These are phyloP conservation scores for Asterella californica DNA, from an alignment of 225 moss, liverwort and hornwort genomes.

Conservation along the genomic window DNA sequence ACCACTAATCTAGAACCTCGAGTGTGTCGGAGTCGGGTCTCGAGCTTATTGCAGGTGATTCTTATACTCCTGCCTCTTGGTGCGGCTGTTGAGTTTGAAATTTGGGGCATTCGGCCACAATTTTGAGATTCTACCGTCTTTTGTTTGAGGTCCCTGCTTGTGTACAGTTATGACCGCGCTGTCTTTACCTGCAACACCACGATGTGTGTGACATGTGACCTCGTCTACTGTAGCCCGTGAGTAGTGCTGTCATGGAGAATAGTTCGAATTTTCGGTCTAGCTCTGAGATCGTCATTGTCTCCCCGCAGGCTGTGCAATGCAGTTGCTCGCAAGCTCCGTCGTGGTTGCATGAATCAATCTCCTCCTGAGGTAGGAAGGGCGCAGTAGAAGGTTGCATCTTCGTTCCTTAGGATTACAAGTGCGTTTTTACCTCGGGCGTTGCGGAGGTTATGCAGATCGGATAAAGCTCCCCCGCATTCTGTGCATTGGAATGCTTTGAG, in stretches of 20 bases:
- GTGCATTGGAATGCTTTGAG: neutral
- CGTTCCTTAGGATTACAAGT: neutral
- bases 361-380: neutral
- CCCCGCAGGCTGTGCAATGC: neutral
- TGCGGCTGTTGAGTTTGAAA: neutral
- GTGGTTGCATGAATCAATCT: neutral
- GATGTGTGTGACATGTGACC: neutral
- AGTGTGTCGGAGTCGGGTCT: neutral
- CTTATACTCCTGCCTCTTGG: neutral
- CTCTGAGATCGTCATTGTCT: neutral
- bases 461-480: no score
- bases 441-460: neutral
- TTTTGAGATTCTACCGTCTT: neutral
- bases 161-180: neutral
- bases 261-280: neutral
- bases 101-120: neutral
- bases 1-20: neutral
- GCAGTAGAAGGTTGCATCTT: neutral
- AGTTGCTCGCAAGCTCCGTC: neutral
- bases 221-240: neutral
- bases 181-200: neutral
- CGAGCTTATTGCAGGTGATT: neutral
- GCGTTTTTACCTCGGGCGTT: neutral
- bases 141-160: neutral
- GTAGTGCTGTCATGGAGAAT: neutral